Conservation (phyloP, 768 basidiomycete genomes). For the Amyloporia xantha region DNA sequence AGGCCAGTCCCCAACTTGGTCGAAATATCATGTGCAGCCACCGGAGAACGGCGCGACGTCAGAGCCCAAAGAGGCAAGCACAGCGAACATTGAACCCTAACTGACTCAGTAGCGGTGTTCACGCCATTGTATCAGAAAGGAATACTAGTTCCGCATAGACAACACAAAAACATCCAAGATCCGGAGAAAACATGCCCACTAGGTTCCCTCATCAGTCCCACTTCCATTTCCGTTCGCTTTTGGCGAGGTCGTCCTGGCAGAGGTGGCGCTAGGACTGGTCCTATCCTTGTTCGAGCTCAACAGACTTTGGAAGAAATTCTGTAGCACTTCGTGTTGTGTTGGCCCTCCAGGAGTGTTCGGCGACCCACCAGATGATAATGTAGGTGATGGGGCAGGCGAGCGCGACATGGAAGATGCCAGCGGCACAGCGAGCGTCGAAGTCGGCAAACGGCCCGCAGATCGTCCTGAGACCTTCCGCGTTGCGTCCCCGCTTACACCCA, state of each 20-base stretch:
- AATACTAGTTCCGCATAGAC: neutral
- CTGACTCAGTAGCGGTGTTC: too few species aligned
- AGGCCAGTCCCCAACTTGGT: too few species aligned
- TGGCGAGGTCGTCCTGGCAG: slow-evolving; percentile 18
- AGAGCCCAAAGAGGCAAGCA: too few species aligned
- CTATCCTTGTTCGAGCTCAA: slow-evolving; percentile 62
- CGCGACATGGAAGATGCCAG: slow-evolving; percentile 10
- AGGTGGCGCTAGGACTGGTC: slow-evolving; percentile 17
- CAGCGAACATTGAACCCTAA: too few species aligned
- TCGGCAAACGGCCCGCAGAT: slow-evolving; percentile 11
- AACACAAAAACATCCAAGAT: neutral
- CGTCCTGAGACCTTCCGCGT: slow-evolving; percentile 22
- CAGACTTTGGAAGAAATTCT: slow-evolving; percentile 84
- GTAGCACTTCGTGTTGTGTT: slow-evolving; percentile 75
- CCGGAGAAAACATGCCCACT: neutral
- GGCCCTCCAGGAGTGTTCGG: slow-evolving; percentile 48
- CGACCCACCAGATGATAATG: slow-evolving; percentile 20
- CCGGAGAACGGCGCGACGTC: too few species aligned
- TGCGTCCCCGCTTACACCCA: slow-evolving; percentile 29
- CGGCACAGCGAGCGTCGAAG: slow-evolving; percentile 16
- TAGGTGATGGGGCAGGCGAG: slow-evolving; percentile 24
- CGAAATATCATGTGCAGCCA: too few species aligned
- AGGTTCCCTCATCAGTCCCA: slow-evolving; percentile 16
- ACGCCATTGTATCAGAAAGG: too few species aligned
- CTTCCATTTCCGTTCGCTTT: slow-evolving; percentile 4